Percentiles rank a stretch among this genome's conserved stretches.
These are phyloP conservation scores for Tilletia indica DNA, from an alignment of 1,284 basidiomycete genomes.

Conservation along the genomic window DNA sequence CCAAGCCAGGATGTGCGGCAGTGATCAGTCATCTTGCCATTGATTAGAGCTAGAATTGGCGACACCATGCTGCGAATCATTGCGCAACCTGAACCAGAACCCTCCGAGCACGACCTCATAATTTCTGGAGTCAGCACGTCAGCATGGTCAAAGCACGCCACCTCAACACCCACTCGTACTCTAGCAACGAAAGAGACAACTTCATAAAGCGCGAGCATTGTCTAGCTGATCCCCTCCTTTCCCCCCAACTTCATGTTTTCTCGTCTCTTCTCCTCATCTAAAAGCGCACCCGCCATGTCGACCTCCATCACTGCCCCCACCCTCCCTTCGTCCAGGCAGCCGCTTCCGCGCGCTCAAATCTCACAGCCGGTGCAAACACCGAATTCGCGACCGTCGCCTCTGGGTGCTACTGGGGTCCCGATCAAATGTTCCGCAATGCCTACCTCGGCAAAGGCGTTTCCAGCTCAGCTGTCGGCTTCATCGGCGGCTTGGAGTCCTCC, in stretches of 20 bases:
- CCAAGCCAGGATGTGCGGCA: no score
- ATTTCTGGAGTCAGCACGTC: no score
- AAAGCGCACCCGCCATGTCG: slow-evolving; percentile 27
- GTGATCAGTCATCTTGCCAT: no score
- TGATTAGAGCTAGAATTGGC: no score
- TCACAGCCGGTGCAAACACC: background rate
- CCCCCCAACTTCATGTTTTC: background rate
- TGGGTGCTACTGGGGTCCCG: slow-evolving; percentile 55
- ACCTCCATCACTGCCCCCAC: slow-evolving; percentile 24
- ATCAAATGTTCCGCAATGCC: slow-evolving; percentile 50
- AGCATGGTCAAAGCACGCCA: no score
- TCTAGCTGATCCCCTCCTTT: no score
- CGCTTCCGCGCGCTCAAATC: background rate
- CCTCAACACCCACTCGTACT: no score
- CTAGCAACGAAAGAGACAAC: no score
- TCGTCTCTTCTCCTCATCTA: slow-evolving; percentile 5
- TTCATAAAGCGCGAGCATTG: no score
- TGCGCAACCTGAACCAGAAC: no score
- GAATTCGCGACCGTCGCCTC: slow-evolving; percentile 37
- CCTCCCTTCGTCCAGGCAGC: slow-evolving; percentile 12
- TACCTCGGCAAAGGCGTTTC: slow-evolving; percentile 52
- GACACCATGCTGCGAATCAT: no score
- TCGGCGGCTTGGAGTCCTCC: slow-evolving; percentile 46
- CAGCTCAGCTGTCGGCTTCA: slow-evolving; percentile 48
- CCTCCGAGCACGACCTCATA: no score